Conservation (phyloP, 345 rosid genomes). For the Brassica rapa region DNA sequence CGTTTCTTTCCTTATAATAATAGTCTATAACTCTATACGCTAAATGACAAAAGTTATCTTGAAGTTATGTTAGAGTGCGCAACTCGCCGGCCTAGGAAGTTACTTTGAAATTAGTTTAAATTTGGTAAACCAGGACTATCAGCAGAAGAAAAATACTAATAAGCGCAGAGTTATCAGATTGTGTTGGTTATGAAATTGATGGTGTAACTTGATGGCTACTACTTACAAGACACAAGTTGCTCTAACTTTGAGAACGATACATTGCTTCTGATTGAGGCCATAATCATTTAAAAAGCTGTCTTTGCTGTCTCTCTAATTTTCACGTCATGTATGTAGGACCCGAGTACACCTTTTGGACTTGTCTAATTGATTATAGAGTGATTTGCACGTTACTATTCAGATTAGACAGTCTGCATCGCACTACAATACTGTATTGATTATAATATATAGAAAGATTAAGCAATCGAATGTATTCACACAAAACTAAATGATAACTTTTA, state of each 20-base stretch:
- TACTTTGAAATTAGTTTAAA: conserved; percentile 16
- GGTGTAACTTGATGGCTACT: conserved; percentile 37
- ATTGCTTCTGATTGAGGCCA: conserved; percentile 35
- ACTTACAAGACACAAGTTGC: conserved; percentile 27
- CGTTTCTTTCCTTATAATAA: neutral
- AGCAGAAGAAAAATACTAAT: neutral
- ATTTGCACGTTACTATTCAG: conserved; percentile 38
- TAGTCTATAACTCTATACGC: neutral
- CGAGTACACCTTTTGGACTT: conserved; percentile 17
- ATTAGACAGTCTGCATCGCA: conserved; percentile 26
- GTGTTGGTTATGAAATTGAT: conserved; percentile 28
- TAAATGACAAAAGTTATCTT: neutral
- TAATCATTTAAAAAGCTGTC: conserved; percentile 31
- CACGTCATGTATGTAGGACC: conserved; percentile 31
- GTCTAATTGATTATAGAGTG: conserved; percentile 24
- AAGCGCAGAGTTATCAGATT: neutral
- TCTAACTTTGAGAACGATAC: conserved; percentile 31
- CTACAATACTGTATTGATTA: conserved; percentile 15
- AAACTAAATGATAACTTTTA: neutral
- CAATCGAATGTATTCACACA: conserved; percentile 6
- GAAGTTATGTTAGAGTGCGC: neutral
- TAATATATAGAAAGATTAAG: conserved; percentile 12
- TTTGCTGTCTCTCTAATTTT: conserved; percentile 20
- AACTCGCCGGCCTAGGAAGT: neutral
- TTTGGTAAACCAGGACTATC: conserved; percentile 15